Evolutionary conservation across 495 filamentous ascomycete genomes (phyloP), one percentile per base, ranked within the genome.

Genomic region (Xylaria longipes): DNA sequence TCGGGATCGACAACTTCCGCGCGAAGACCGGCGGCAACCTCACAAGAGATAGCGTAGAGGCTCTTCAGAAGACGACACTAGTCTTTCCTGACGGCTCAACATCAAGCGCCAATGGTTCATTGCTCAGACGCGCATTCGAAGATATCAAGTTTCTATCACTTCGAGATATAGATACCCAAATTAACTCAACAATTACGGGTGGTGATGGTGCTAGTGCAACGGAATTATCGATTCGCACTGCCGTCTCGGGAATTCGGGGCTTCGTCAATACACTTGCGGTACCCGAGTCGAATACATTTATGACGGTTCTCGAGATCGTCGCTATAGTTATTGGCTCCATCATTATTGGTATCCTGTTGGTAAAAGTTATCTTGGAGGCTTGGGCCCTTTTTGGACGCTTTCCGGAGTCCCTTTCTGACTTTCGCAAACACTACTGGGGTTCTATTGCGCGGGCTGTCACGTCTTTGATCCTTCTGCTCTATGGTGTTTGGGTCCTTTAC

Each of bases 401-500:
- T 76, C 96, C 96, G 3, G 88, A 95, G 77, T 86, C 88, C 63
- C 87, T 98, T 31, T 84, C 89, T 37, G 89, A 90, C 33, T 98
- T 98, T 88, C 92, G 96, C 65, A 95, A 97, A 80, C 92, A 95
- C 73, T 99, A 99, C 82, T 98, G 96, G 96, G 92, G 92, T 68
- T 86, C 94, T 12, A 88, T 99, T 78, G 92, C 89, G 46, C 91
- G 94, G 48, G 93, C 95, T 31, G 93, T 99, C 78, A 96, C 94
- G 71, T 92, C 93, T 74, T 84, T 99, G 65, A 95, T 99, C 73
- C 87, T 99, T 62, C 83, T 98, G 33, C 87, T 99, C 2, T 99
- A 99, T 81, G 94, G 95, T 57, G 88, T 97, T 54, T 99, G 96
- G 96, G 93, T 94, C 7, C 83, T 99, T 31, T 99, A 97, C 79